phyloP scores from a whole-genome alignment of 371 early-diverging fungal genomes.

The Syncephalastrum monosporum region DNA sequence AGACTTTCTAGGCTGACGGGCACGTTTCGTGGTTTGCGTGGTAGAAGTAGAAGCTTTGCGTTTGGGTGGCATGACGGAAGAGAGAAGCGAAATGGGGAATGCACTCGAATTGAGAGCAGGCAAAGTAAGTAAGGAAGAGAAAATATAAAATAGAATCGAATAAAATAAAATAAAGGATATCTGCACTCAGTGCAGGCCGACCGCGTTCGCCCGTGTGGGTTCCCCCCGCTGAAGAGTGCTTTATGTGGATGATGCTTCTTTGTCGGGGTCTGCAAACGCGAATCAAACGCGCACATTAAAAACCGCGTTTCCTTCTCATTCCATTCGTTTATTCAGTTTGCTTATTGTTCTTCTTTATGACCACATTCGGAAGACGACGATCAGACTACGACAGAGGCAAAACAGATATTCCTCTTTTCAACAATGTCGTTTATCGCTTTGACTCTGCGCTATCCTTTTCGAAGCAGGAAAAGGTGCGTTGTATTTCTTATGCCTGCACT shows the following conservation, averaged over 20 bases:
- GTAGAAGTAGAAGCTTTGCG: conserved; percentile 13
- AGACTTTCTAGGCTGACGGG: conserved; percentile 7
- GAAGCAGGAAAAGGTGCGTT: conserved; percentile 1
- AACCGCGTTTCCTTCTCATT: neutral
- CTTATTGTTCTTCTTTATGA: too few relatives aligned
- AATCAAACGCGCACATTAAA: neutral
- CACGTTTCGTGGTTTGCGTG: neutral
- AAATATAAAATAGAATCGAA: neutral
- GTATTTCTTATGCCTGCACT: too few relatives aligned
- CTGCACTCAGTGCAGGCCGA: neutral
- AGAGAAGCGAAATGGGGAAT: neutral
- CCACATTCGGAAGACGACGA: too few relatives aligned
- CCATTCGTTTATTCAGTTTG: neutral
- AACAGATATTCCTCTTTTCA: neutral
- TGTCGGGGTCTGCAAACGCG: neutral
- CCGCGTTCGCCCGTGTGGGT: too few relatives aligned
- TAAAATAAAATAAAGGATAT: neutral
- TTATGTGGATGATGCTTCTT: too few relatives aligned
- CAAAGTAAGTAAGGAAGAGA: neutral
- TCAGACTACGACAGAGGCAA: neutral
- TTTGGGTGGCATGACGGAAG: conserved; percentile 23
- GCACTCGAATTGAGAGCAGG: neutral
- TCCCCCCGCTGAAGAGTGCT: too few relatives aligned
- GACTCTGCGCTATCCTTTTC: neutral
- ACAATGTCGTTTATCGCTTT: conserved; percentile 5